These are phyloP conservation scores for Phyllosticta ampelicida DNA, from an alignment of 2,329 filamentous ascomycete genomes.

Conservation along the genomic window DNA sequence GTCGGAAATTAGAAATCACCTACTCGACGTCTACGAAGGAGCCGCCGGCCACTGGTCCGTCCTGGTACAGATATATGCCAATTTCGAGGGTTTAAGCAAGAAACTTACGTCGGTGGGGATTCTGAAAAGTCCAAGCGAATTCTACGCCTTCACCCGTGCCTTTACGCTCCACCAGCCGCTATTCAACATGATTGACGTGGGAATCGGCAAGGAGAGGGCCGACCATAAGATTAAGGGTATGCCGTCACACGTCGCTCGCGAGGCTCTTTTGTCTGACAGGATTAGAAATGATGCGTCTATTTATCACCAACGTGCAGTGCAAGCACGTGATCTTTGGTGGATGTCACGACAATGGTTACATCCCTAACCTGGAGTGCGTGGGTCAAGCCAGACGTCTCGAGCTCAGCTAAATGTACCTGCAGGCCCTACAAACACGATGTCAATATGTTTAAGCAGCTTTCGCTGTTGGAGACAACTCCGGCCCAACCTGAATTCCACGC, in stretches of 20 bases:
- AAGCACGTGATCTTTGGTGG: constrained; percentile 39
- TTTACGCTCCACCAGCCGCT: constrained; percentile 36
- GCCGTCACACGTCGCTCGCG: neutral
- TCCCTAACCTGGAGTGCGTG: constrained; percentile 30
- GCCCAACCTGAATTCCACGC: constrained; percentile 31
- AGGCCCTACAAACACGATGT: constrained; percentile 32
- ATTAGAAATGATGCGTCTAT: constrained; percentile 35
- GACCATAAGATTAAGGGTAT: constrained; percentile 38
- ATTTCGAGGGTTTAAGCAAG: constrained; percentile 34
- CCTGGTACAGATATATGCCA: constrained; percentile 38
- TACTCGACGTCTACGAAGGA: constrained; percentile 28
- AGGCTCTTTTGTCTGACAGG: neutral
- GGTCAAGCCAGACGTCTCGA: neutral
- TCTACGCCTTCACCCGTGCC: constrained; percentile 32
- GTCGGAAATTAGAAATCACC: constrained; percentile 31
- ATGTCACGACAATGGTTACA: constrained; percentile 37
- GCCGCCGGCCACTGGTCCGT: constrained; percentile 34
- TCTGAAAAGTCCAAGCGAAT: constrained; percentile 28
- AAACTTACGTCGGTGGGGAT: constrained; percentile 33
- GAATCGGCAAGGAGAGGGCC: constrained; percentile 36
- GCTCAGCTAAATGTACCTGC: neutral
- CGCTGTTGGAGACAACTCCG: constrained; percentile 35
- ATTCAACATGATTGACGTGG: constrained; percentile 39
- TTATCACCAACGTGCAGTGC: constrained; percentile 35
- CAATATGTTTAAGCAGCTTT: constrained; percentile 28